A percentile compares a stretch with the other conserved stretches of the same genome.
Evolutionary conservation across 768 basidiomycete genomes (phyloP).

Genomic region (Boletus subparvulus): DNA sequence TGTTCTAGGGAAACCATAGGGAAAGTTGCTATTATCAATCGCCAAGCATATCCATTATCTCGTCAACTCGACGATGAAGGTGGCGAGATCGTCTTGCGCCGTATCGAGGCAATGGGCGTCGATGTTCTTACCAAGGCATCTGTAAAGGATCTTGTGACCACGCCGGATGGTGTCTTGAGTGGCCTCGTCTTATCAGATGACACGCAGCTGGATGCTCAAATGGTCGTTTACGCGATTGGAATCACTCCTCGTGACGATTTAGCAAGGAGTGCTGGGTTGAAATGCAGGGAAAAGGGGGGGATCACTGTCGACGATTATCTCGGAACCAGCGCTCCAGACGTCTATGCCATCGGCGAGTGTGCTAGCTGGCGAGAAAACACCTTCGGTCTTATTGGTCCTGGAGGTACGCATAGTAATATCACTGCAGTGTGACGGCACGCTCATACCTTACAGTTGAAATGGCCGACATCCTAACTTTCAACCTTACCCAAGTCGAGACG

Average conservation of each 20-base stretch:
- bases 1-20: slow-evolving; percentile 34
- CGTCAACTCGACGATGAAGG: slow-evolving; percentile 58
- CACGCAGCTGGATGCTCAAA: slow-evolving; percentile 43
- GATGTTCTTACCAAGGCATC: slow-evolving; percentile 47
- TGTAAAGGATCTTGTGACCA: slow-evolving; percentile 39
- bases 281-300: slow-evolving; percentile 50
- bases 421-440: not conserved
- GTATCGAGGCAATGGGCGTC: slow-evolving; percentile 61
- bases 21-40: slow-evolving; percentile 53
- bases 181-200: slow-evolving; percentile 55
- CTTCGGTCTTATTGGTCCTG: slow-evolving; percentile 78
- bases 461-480: slow-evolving; percentile 74
- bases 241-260: slow-evolving; percentile 72
- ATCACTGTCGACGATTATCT: slow-evolving; percentile 58
- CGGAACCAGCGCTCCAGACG: slow-evolving; percentile 53
- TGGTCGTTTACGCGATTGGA: slow-evolving; percentile 69
- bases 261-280: slow-evolving; percentile 52
- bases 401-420: slow-evolving; percentile 32
- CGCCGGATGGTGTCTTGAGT: slow-evolving; percentile 39
- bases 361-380: slow-evolving; percentile 64
- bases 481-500: slow-evolving; percentile 57
- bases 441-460: slow-evolving; percentile 48
- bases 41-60: slow-evolving; percentile 52
- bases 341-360: slow-evolving; percentile 78
- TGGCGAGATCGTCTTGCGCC: slow-evolving; percentile 58